A percentile compares a stretch with the other conserved stretches of the same genome.
Evolutionary conservation across 176 grass and related monocot species (phyloP).

Genomic region (Zoysia pacifica): DNA sequence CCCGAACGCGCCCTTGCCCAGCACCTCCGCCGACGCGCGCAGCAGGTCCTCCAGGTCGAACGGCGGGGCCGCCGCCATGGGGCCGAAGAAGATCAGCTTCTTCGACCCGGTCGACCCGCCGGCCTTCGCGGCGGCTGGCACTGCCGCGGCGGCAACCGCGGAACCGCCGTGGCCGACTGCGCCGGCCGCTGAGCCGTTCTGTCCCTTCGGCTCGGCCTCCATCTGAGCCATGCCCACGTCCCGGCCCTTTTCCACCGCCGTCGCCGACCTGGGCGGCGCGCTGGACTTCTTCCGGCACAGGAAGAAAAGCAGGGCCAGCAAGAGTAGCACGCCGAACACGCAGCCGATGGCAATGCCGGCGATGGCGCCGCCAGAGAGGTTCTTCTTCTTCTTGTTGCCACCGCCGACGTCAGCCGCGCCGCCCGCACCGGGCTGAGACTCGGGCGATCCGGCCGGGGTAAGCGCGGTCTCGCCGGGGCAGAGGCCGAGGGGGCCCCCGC

Average conservation of each 20-base stretch:
- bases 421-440: slow-evolving; percentile 7
- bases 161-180: background rate
- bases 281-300: slow-evolving; percentile 61
- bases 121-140: slow-evolving; percentile 32
- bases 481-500: slow-evolving; percentile 71
- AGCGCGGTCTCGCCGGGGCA: slow-evolving; percentile 68
- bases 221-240: slow-evolving; percentile 45
- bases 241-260: slow-evolving; percentile 47
- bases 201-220: slow-evolving; percentile 51
- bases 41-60: slow-evolving; percentile 90
- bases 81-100: slow-evolving; percentile 80
- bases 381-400: slow-evolving; percentile 56
- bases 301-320: slow-evolving; percentile 64
- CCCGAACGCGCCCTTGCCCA: slow-evolving; percentile 90
- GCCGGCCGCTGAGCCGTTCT: slow-evolving; percentile 32
- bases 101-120: slow-evolving; percentile 45
- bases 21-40: slow-evolving; percentile 76
- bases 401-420: slow-evolving; percentile 22
- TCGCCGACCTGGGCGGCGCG: slow-evolving; percentile 29
- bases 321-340: slow-evolving; percentile 56
- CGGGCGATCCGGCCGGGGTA: slow-evolving; percentile 48
- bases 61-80: slow-evolving; percentile 45
- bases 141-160: background rate
- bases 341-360: slow-evolving; percentile 88
- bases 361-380: slow-evolving; percentile 91